These are phyloP conservation scores for Citrullus amarus DNA, from an alignment of 306 rosid genomes.

Conservation along the genomic window DNA sequence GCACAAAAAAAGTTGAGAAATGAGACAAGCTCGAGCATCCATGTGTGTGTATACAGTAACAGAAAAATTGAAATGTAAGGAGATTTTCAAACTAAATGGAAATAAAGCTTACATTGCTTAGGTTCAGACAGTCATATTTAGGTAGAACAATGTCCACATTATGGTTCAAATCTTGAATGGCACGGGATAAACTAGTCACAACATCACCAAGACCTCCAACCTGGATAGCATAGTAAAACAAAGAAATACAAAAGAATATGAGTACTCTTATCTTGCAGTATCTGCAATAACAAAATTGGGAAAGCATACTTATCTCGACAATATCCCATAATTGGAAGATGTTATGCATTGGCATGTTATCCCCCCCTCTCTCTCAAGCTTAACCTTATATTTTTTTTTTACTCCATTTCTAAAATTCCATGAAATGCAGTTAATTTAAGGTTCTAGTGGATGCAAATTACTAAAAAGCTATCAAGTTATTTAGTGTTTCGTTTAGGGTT, in stretches of 20 bases:
- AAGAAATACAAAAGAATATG: background rate
- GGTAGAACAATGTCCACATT: conserved; percentile 70
- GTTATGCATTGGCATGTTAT: background rate
- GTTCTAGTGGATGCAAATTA: background rate
- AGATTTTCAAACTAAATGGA: conserved; percentile 9
- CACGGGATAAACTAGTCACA: conserved; percentile 77
- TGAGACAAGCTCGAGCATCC: background rate
- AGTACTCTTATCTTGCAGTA: background rate
- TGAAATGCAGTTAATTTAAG: background rate
- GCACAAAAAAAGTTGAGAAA: background rate
- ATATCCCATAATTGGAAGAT: background rate
- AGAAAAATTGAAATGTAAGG: background rate
- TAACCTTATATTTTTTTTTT: background rate
- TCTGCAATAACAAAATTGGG: background rate
- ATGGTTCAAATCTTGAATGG: conserved; percentile 74
- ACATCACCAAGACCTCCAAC: conserved; percentile 97
- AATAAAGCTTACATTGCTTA: conserved; percentile 62
- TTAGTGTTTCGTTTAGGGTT: background rate
- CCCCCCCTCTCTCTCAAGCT: background rate
- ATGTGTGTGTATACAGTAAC: background rate
- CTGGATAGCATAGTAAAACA: conserved; percentile 27
- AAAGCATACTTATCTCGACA: background rate
- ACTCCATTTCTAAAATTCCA: background rate
- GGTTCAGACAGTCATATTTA: conserved; percentile 81
- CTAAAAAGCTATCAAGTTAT: background rate